phyloP scores from a whole-genome alignment of 108 stramenopile genomes.

The Conticribra guillardii region DNA sequence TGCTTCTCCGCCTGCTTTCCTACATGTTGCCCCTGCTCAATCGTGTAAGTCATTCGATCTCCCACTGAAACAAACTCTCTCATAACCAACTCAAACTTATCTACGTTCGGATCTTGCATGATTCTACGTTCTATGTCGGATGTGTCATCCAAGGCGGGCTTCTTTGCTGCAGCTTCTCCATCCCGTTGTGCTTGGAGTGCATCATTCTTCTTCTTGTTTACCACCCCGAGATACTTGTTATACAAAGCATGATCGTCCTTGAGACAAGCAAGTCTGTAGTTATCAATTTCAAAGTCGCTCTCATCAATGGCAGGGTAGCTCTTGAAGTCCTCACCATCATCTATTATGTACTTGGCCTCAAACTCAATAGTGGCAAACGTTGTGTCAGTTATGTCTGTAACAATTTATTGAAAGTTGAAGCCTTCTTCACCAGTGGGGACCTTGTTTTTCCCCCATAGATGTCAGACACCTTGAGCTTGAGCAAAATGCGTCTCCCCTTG shows the following conservation, averaged over 20 bases:
- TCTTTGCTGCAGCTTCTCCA: slow-evolving; percentile 1
- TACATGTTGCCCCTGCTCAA: neutral
- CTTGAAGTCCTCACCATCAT: slow-evolving; percentile 7
- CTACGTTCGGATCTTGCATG: slow-evolving; percentile 1
- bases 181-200: neutral
- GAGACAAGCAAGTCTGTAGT: slow-evolving; percentile 5
- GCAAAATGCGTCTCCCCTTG: slow-evolving; percentile 8
- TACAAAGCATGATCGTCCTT: slow-evolving; percentile 14
- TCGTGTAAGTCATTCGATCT: neutral
- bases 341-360: slow-evolving; percentile 6
- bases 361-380: slow-evolving; percentile 1
- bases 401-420: neutral
- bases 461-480: neutral
- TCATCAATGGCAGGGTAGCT: slow-evolving; percentile 12
- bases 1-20: slow-evolving; percentile 6
- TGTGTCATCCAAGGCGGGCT: neutral
- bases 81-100: neutral
- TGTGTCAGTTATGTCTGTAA: neutral
- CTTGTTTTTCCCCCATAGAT: slow-evolving; percentile 10
- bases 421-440: slow-evolving; percentile 14
- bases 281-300: neutral
- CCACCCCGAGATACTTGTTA: slow-evolving; percentile 15
- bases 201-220: slow-evolving; percentile 13
- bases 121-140: slow-evolving; percentile 14
- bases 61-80: slow-evolving; percentile 3